Evolutionary conservation across 495 filamentous ascomycete genomes (phyloP).

Genomic region (Penicillium turbatum): DNA sequence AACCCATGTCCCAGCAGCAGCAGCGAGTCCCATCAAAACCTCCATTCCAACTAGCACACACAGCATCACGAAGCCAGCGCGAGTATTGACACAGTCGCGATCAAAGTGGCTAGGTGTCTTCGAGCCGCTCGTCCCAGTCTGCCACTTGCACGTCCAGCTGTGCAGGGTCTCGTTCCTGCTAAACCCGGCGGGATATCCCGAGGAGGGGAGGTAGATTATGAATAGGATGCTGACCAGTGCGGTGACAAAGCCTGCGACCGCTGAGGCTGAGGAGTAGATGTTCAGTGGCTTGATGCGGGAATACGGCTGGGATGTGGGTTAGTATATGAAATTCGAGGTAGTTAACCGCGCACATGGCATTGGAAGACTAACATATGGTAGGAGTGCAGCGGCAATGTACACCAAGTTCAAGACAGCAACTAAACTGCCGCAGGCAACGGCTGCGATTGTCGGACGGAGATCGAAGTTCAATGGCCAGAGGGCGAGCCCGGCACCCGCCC

Average conservation of each 20-base stretch:
- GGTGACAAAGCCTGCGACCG: conserved; percentile 37
- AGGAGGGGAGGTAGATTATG: conserved; percentile 39
- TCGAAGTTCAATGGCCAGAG: conserved; percentile 51
- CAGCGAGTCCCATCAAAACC: conserved; percentile 38
- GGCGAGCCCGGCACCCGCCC: conserved; percentile 36
- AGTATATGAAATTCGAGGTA: background rate
- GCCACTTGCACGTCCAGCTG: conserved; percentile 53
- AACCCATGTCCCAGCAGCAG: conserved; percentile 38
- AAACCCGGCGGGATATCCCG: conserved; percentile 35
- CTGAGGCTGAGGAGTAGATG: conserved; percentile 31
- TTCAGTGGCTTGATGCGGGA: conserved; percentile 39
- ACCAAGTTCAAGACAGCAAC: conserved; percentile 36
- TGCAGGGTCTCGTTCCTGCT: conserved; percentile 42
- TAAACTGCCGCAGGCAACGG: conserved; percentile 42
- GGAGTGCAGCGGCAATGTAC: conserved; percentile 39
- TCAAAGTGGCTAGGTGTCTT: conserved; percentile 36
- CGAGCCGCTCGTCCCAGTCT: conserved; percentile 9
- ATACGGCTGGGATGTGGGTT: conserved; percentile 25
- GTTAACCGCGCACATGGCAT: background rate
- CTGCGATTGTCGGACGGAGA: conserved; percentile 40
- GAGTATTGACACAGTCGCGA: conserved; percentile 40
- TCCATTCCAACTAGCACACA: conserved; percentile 43
- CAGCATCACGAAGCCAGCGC: conserved; percentile 39
- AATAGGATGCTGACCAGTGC: conserved; percentile 41
- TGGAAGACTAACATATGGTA: conserved; percentile 40